Base-by-base conservation (phyloP, 148 eudicot species). In the Chenopodium quinoa region DNA sequence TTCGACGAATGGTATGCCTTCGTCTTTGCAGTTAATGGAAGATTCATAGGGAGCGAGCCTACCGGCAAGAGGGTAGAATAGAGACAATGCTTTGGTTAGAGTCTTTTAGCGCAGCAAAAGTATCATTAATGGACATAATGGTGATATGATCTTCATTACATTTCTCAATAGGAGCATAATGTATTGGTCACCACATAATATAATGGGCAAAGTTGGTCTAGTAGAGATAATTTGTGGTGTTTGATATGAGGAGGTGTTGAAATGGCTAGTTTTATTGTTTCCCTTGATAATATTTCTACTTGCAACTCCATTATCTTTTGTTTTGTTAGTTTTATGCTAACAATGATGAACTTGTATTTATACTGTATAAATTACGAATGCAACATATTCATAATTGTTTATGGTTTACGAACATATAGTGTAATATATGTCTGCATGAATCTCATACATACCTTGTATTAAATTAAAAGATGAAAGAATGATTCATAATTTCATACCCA, bases 61-160 rank as follows among this genome's bases (percentile, higher is more conserved):
- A 2, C 80, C 80, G 22, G 71, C 80, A 17, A 77, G 56, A 44
- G 80, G 80, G 80, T 77, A 77, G 80, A 37, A 77, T 25, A 63
- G 31, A 13, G 80, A 44, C 46, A 77, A 70, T 9, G 80, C 63
- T 63, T 44, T 46, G 19, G 80, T 37, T 34, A 77, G 80, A 27
- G 80, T 37, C 54, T 9, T 8, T n/a, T 0, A 77, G 80, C 7
- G 71, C 27, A 8, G 22, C 31, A 17, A 31, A 29, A 44, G 14
- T 67, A 27, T 27, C 27, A 27, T 27, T 27, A 27, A 27, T 27
- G 27, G 27, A 27, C 27, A 27, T 27, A 4, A 6, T 32, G 16
- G 22, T 7, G 19, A 9, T n/a, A 11, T 23, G 1, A 10, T 62
- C 23, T 6, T 20, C 66, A 62, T 62, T 58, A 20, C 22, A 3